A percentile compares a stretch with the other conserved stretches of the same genome.
phyloP scores from a whole-genome alignment of 1,284 basidiomycete species.

The Flammula alnicola region DNA sequence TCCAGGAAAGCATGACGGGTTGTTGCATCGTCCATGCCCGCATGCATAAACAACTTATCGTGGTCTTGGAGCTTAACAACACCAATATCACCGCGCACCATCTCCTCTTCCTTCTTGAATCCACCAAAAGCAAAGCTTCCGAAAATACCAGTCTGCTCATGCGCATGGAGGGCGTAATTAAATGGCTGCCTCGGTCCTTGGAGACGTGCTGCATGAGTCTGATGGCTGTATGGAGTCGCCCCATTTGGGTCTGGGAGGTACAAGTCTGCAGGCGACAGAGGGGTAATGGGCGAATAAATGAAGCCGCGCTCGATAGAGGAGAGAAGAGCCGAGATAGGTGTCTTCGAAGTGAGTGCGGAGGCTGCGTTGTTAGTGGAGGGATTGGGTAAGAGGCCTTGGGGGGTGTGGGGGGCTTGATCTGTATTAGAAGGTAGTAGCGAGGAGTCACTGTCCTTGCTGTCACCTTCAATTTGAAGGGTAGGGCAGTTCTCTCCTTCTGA shows the following conservation, averaged over 20 bases:
- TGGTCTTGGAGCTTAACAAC: slow-evolving; percentile 23
- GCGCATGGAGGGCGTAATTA: slow-evolving; percentile 28
- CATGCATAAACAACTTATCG: slow-evolving; percentile 20
- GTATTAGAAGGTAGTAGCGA: slow-evolving; percentile 2
- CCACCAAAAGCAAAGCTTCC: slow-evolving; percentile 12
- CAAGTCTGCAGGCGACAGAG: slow-evolving; percentile 59
- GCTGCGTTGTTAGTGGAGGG: slow-evolving; percentile 12
- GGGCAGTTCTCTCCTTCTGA: slow-evolving; percentile 2
- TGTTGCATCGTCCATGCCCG: slow-evolving; percentile 25
- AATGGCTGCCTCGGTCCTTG: slow-evolving; percentile 29
- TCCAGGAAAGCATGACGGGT: slow-evolving; percentile 18
- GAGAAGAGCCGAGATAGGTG: slow-evolving; percentile 72
- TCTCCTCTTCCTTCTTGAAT: slow-evolving; percentile 14
- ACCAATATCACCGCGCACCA: slow-evolving; percentile 20
- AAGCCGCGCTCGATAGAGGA: slow-evolving; percentile 73
- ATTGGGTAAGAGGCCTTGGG: slow-evolving; percentile 16
- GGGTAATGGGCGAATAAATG: slow-evolving; percentile 61
- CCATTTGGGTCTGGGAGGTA: slow-evolving; percentile 39
- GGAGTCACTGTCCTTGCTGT: slow-evolving; percentile 1
- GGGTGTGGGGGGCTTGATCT: slow-evolving; percentile 16
- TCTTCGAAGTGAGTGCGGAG: slow-evolving; percentile 42
- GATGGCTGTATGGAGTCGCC: slow-evolving; percentile 24
- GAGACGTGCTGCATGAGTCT: slow-evolving; percentile 21
- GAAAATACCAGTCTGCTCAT: slow-evolving; percentile 17
- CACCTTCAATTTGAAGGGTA: slow-evolving; percentile 1